Percentiles rank a stretch among this genome's conserved stretches.
phyloP scores from a whole-genome alignment of 23 red algal species.

The Gracilaria caudata region DNA sequence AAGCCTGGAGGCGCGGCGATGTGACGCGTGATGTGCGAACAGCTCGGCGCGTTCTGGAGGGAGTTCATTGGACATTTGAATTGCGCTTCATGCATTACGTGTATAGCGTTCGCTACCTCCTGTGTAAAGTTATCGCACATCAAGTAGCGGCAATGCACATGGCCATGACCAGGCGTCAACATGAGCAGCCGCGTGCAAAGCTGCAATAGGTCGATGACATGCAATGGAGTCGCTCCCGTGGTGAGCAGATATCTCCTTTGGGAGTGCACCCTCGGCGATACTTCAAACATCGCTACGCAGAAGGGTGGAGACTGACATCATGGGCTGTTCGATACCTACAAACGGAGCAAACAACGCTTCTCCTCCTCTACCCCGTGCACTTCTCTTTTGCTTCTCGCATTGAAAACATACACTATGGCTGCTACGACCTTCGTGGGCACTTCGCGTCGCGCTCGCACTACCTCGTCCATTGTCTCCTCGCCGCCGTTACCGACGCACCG shows the following conservation, averaged over 20 bases:
- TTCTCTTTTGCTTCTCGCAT: neutral
- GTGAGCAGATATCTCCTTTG: neutral
- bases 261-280: no score
- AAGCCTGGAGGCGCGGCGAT: no score
- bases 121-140: no score
- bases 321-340: neutral
- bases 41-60: no score
- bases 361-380: neutral
- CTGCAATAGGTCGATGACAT: neutral
- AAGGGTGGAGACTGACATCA: no score
- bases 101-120: no score
- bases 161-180: no score
- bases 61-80: neutral
- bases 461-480: neutral
- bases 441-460: conserved; percentile 16
- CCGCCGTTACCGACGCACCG: neutral
- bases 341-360: neutral
- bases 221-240: neutral
- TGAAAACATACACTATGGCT: neutral
- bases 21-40: no score
- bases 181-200: neutral
- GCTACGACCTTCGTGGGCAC: neutral
- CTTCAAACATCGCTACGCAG: no score
- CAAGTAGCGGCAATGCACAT: no score
- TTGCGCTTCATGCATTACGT: neutral